Evolutionary conservation across 371 early-diverging fungal species (phyloP), one percentile per base, ranked within the genome.

Genomic region (Mortierella sp.): DNA sequence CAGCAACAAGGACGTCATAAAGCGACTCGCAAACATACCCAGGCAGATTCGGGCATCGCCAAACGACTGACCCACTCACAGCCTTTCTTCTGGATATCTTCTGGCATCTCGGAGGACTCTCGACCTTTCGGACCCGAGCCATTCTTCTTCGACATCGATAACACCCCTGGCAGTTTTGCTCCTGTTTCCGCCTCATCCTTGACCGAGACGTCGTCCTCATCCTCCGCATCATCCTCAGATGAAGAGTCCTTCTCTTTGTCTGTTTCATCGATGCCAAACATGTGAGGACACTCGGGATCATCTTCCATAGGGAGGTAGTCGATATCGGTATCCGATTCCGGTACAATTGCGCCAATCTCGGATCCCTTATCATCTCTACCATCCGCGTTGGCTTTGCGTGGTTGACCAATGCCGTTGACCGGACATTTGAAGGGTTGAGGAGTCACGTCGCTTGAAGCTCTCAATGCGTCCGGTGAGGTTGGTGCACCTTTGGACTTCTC

Each of bases 11-110:
- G 19, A 41, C 5, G 14, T 2, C 4, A 26, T 14, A 19, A 2
- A 4, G n/a, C 0, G 39, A 30, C 8, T 7, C 39, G 14, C 39
- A 39, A 16, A 51, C 58, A 42, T 71, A 71, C 78, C 71, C 71
- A 71, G 2, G 66, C 64, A 24, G 49, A 54, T 18, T 67, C 65
- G 3, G 71, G 53, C 71, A 70, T 70, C 43, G 38, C 48, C 41
- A 71, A 52, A 9, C 54, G 43, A 47, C 48, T 64, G 38, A 73
- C 69, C 74, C 74, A 73, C 10, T 68, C 61, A 6, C 60, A 65
- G 9, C 74, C 78, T 59, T 78, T 67, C 21, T 59, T 53, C 16
- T 71, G 78, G 31, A 78, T 30, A 13, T 71, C 61, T 28, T 78
- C 71, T n/a, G 31, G 30, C 27, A 48, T 58, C 41, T 68, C 64